Evolutionary conservation across 257 asterid species (phyloP).

Genomic region (Plantago major): DNA sequence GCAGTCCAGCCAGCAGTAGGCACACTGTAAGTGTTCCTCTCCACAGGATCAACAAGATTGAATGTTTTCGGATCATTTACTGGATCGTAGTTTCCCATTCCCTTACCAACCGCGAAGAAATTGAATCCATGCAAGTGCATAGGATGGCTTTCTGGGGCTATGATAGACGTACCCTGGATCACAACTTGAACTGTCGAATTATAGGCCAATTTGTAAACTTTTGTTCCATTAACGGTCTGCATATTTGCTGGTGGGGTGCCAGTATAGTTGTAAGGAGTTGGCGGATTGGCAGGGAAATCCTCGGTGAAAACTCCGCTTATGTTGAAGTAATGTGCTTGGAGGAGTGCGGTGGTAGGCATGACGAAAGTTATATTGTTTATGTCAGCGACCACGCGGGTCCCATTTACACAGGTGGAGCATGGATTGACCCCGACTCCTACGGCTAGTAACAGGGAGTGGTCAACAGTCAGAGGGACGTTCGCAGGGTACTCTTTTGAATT

Average conservation of each 20-base stretch:
- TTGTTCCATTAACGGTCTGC: conserved; percentile 62
- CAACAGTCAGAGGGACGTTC: conserved; percentile 37
- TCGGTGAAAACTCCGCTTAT: conserved; percentile 50
- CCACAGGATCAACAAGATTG: conserved; percentile 70
- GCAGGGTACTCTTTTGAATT: conserved; percentile 49
- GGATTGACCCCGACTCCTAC: conserved; percentile 66
- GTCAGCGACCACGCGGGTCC: conserved; percentile 44
- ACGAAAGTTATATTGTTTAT: conserved; percentile 63
- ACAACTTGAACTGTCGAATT: conserved; percentile 64
- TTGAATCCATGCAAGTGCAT: conserved; percentile 65
- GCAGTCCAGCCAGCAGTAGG: conserved; percentile 74
- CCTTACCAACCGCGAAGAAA: conserved; percentile 56
- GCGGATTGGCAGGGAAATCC: conserved; percentile 68
- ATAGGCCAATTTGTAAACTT: conserved; percentile 43
- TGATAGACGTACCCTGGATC: conserved; percentile 52
- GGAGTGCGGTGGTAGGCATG: conserved; percentile 61
- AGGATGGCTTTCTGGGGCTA: conserved; percentile 85
- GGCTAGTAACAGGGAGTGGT: conserved; percentile 50
- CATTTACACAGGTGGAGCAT: conserved; percentile 46
- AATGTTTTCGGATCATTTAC: conserved; percentile 42
- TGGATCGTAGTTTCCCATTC: conserved; percentile 58
- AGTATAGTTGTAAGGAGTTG: conserved; percentile 52
- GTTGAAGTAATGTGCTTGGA: conserved; percentile 59
- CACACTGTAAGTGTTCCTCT: conserved; percentile 61
- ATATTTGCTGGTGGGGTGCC: conserved; percentile 51